Evolutionary conservation across 352 stramenopile genomes (phyloP).

Genomic region (Globisporangium mamillatum): DNA sequence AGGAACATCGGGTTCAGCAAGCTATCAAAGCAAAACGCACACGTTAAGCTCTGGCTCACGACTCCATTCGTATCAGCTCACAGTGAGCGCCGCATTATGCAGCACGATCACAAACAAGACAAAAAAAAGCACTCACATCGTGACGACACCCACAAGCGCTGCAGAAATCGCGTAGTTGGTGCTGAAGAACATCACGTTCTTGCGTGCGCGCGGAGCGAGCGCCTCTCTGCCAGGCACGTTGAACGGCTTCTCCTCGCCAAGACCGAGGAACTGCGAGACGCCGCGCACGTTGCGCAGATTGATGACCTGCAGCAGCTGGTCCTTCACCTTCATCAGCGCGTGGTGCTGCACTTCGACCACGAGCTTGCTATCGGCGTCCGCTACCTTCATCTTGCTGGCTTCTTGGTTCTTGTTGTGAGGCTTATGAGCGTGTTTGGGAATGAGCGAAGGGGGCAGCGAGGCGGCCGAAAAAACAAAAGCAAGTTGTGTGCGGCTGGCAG

Average conservation of each 20-base stretch:
- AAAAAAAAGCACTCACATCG: constrained; percentile 48
- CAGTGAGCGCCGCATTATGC: background rate
- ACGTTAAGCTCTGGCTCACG: constrained; percentile 4
- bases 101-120: background rate
- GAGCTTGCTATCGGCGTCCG: constrained; percentile 56
- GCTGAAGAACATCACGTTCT: constrained; percentile 83
- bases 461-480: background rate
- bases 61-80: constrained; percentile 6
- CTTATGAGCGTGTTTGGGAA: constrained; percentile 13
- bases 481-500: constrained; percentile 16
- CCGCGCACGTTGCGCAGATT: constrained; percentile 77
- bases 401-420: background rate
- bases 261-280: constrained; percentile 78
- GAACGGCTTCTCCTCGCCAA: constrained; percentile 85
- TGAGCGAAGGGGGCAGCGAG: background rate
- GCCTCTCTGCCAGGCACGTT: constrained; percentile 68
- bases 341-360: constrained; percentile 63
- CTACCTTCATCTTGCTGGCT: constrained; percentile 46
- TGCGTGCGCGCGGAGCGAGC: constrained; percentile 58
- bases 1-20: constrained; percentile 85
- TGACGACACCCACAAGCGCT: constrained; percentile 71
- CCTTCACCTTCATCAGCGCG: constrained; percentile 61
- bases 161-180: constrained; percentile 84
- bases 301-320: constrained; percentile 60
- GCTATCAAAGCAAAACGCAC: constrained; percentile 25